Evolutionary conservation across 2,329 filamentous ascomycete genomes (phyloP).

Genomic region (Teratosphaeria gauchensis): DNA sequence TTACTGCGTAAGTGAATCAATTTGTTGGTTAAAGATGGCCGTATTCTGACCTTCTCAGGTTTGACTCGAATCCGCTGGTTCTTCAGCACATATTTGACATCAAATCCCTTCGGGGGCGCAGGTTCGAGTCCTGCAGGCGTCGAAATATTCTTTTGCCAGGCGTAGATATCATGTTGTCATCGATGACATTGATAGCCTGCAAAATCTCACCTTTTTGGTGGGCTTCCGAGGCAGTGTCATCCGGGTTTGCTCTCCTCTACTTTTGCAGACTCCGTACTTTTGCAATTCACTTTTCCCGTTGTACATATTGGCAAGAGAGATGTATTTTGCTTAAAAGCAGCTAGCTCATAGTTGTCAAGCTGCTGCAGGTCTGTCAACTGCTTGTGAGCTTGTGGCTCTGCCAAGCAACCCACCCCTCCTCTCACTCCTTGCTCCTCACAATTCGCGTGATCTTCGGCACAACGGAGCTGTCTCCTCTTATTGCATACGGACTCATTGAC

Average conservation of each 20-base stretch:
- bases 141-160: conserved; percentile 1
- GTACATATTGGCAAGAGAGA: neutral
- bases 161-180: neutral
- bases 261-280: too few species aligned
- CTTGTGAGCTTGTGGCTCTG: neutral
- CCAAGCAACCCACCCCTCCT: too few species aligned
- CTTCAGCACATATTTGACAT: conserved; percentile 6
- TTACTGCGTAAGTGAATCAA: neutral
- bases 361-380: neutral
- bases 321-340: neutral
- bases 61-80: conserved; percentile 18
- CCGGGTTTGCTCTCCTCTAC: too few species aligned
- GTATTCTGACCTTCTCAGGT: neutral
- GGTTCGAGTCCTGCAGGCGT: conserved; percentile 21
- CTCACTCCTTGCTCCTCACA: too few species aligned
- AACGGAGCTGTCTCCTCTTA: neutral
- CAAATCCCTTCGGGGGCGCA: conserved; percentile 23
- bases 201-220: neutral
- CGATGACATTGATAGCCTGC: neutral
- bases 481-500: neutral
- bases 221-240: neutral
- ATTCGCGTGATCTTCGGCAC: neutral
- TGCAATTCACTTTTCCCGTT: neutral
- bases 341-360: neutral
- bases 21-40: conserved; percentile 8